Evolutionary conservation across 345 rosid genomes (phyloP).

Genomic region (Trapa bicornis): DNA sequence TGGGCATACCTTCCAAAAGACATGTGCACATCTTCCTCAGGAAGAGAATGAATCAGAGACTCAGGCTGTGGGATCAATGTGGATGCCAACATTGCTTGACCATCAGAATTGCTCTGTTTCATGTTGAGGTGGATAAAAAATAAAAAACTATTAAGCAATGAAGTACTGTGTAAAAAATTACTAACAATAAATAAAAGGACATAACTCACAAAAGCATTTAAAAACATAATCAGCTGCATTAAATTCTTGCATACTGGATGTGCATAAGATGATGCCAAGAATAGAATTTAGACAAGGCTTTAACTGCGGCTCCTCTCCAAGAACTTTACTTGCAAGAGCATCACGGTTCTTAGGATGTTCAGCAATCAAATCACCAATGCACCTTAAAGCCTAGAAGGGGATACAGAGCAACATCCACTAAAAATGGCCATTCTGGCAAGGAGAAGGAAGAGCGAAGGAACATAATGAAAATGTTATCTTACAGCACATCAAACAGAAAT

Average conservation of each 20-base stretch:
- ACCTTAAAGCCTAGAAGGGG: slow-evolving; percentile 55
- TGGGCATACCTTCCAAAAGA: slow-evolving; percentile 85
- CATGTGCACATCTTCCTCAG: slow-evolving; percentile 84
- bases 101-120: slow-evolving; percentile 63
- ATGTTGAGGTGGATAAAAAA: slow-evolving; percentile 9
- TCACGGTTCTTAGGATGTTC: slow-evolving; percentile 72
- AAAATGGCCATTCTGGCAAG: not conserved
- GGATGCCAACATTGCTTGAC: slow-evolving; percentile 86
- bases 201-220: slow-evolving; percentile 85
- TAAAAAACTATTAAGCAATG: slow-evolving; percentile 9
- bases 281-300: slow-evolving; percentile 92
- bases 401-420: slow-evolving; percentile 2
- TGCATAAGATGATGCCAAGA: slow-evolving; percentile 72
- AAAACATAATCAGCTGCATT: slow-evolving; percentile 83
- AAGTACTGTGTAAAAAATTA: not conserved
- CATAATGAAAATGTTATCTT: slow-evolving; percentile 16
- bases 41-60: slow-evolving; percentile 39
- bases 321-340: slow-evolving; percentile 74
- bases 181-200: slow-evolving; percentile 10
- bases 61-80: slow-evolving; percentile 83
- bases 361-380: slow-evolving; percentile 70
- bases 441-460: not conserved
- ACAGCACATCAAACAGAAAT: slow-evolving; percentile 77
- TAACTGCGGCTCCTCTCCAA: slow-evolving; percentile 80
- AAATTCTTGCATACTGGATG: slow-evolving; percentile 84